Evolutionary conservation across 2,329 filamentous ascomycete species (phyloP), one percentile per base, ranked within the genome.

Genomic region (Verticillium tricorpus): DNA sequence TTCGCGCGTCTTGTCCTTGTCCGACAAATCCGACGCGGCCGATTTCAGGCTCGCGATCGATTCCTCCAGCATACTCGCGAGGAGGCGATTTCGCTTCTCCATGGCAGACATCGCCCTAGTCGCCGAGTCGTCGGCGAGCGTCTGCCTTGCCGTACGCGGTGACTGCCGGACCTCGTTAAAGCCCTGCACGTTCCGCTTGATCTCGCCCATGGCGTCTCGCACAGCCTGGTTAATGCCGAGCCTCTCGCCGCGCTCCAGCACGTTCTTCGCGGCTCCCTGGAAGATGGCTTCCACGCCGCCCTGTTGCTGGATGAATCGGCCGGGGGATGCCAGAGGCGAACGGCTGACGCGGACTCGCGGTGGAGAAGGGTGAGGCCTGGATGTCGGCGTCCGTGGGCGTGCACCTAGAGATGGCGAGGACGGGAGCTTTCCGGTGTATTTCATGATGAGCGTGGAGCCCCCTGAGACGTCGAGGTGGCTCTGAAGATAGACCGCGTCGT

Each of bases 171-270:
- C 78, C 61, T 85, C 84, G 65, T 91, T 88, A 35, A 89, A 80
- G 34, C 83, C 84, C 69, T 89, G 85, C 66, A 93, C 85, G 66
- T 92, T 93, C 69, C 90, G 89, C 63, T 85, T 85, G 58, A 94
- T 89, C 74, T 96, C 92, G 9, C 88, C 89, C 70, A 95, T 84
- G 19, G 91, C 91, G 67, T 91, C 90, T n/a, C 91, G 85, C 7
- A 95, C 86, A 0, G 89, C 90, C 72, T 90, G 89, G 70, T 92
- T 93, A 61, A 95, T 89, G 7, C 90, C 90, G 64, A 93, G 86
- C 69, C 87, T 89, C 73, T 93, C 90, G 59, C 91, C 84, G 35
- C 86, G 83, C 68, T 91, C 87, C 37, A 92, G 79, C 17, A 94
- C 87, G 59, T 87, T 88, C 70, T 89, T 91, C 22, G 91, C 90